Percentiles rank a stretch among this genome's conserved stretches.
Evolutionary conservation across 2,329 filamentous ascomycete species (phyloP).

Genomic region (Huntiella bhutanensis): DNA sequence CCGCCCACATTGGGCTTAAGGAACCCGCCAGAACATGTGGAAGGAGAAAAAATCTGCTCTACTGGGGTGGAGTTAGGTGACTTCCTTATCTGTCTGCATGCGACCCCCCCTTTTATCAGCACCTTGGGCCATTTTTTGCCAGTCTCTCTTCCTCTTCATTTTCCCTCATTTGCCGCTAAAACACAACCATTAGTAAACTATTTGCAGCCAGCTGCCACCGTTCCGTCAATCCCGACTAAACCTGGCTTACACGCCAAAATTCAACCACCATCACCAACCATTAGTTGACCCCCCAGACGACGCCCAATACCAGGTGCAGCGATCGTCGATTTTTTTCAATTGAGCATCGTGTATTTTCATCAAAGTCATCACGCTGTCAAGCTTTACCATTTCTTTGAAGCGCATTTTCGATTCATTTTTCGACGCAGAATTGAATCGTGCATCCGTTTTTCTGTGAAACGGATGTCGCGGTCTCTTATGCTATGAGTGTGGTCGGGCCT

Average conservation of each 20-base stretch:
- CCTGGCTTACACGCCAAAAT: constrained; percentile 8
- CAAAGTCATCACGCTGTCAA: constrained; percentile 1
- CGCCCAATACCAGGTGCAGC: neutral
- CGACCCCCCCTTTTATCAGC: constrained; percentile 4
- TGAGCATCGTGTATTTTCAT: constrained; percentile 9
- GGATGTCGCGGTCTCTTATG: constrained; percentile 50
- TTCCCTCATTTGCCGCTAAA: constrained; percentile 6
- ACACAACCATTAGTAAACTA: constrained; percentile 5
- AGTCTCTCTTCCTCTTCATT: neutral
- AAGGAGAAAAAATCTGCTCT: constrained; percentile 6
- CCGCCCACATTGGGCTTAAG: neutral
- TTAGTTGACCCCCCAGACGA: constrained; percentile 1
- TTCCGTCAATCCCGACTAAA: constrained; percentile 1
- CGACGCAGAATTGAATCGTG: constrained; percentile 12
- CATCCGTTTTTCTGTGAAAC: constrained; percentile 46
- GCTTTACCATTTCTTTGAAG: constrained; percentile 8
- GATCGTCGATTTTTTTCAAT: constrained; percentile 6
- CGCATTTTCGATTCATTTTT: constrained; percentile 8
- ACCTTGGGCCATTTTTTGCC: neutral
- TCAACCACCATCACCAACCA: constrained; percentile 10
- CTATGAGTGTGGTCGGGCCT: constrained; percentile 52
- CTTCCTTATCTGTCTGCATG: constrained; percentile 7
- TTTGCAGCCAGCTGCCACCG: neutral
- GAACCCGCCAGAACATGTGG: neutral
- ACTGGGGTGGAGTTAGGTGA: constrained; percentile 8